These are phyloP conservation scores for Ophiosphaerella narmari DNA, from an alignment of 2,329 filamentous ascomycete species.

Conservation along the genomic window DNA sequence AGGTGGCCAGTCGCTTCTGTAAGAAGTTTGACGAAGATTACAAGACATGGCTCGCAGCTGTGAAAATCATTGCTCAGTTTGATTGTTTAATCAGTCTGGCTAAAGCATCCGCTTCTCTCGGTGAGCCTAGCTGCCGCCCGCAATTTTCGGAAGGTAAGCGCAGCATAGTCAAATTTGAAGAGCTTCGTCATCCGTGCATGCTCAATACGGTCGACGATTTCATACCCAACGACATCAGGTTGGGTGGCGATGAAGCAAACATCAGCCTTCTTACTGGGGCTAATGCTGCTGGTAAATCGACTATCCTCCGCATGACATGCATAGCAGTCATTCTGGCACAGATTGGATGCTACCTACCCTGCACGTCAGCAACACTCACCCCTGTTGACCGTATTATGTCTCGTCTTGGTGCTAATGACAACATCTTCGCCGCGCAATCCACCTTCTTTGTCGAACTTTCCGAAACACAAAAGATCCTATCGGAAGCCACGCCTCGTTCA, in stretches of 20 bases:
- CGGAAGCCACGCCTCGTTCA: constrained; percentile 89
- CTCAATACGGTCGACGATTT: constrained; percentile 87
- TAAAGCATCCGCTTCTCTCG: constrained; percentile 81
- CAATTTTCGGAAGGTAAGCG: constrained; percentile 84
- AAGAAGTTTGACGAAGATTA: constrained; percentile 88
- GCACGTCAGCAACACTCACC: constrained; percentile 78
- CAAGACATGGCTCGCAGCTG: constrained; percentile 81
- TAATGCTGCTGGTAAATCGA: constrained; percentile 97
- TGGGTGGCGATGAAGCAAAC: constrained; percentile 80
- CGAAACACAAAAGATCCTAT: constrained; percentile 96
- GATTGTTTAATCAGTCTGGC: constrained; percentile 94
- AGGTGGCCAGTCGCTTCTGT: constrained; percentile 82
- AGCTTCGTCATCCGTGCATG: constrained; percentile 95
- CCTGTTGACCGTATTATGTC: constrained; percentile 99
- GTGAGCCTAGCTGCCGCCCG: constrained; percentile 86
- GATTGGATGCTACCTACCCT: constrained; percentile 90
- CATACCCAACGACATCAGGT: constrained; percentile 89
- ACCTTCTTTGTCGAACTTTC: constrained; percentile 98
- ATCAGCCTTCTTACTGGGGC: constrained; percentile 93
- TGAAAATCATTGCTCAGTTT: constrained; percentile 86
- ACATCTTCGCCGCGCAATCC: constrained; percentile 96
- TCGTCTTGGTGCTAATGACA: constrained; percentile 94
- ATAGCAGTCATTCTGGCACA: constrained; percentile 97
- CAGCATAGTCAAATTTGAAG: constrained; percentile 87
- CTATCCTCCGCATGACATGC: constrained; percentile 94